phyloP scores from a whole-genome alignment of 2,329 filamentous ascomycete species.

The Ophiocordyceps camponoti-floridani region DNA sequence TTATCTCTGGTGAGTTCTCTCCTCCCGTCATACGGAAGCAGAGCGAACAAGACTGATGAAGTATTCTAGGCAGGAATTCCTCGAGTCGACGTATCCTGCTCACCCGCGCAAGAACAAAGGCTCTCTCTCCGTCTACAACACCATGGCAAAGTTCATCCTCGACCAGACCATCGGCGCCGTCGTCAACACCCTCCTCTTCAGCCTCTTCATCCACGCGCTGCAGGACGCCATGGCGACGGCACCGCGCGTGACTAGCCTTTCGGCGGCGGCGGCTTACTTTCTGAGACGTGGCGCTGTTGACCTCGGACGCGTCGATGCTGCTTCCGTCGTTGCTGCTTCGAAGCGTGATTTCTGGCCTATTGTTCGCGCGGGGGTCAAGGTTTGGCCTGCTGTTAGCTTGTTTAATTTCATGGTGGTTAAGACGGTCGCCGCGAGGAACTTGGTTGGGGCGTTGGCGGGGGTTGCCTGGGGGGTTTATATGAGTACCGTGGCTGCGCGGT shows the following conservation, averaged over 20 bases:
- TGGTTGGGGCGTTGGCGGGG: conserved; percentile 55
- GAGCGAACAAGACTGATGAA: background rate
- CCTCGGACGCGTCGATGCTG: conserved; percentile 26
- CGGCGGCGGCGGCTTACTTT: conserved; percentile 16
- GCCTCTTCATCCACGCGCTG: conserved; percentile 39
- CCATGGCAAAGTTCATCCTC: conserved; percentile 45
- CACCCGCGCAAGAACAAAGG: conserved; percentile 24
- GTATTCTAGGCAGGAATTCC: conserved; percentile 44
- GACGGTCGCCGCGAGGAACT: conserved; percentile 50
- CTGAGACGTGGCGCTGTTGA: conserved; percentile 22
- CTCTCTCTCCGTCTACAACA: conserved; percentile 41
- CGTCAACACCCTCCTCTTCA: conserved; percentile 48
- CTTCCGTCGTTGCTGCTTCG: conserved; percentile 22
- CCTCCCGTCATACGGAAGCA: no score
- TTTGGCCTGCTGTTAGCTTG: conserved; percentile 55
- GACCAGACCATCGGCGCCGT: conserved; percentile 51
- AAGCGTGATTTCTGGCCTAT: conserved; percentile 44
- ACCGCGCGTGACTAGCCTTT: conserved; percentile 17
- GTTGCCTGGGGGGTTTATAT: conserved; percentile 61
- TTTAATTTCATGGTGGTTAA: conserved; percentile 51
- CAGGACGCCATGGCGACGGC: conserved; percentile 26
- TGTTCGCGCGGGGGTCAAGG: conserved; percentile 45
- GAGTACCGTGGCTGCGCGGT: conserved; percentile 36
- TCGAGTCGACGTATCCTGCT: conserved; percentile 60
- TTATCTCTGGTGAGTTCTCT: conserved; percentile 51